Percentiles rank a stretch among this genome's conserved stretches.
These are phyloP conservation scores for Leptomonas pyrrhocoris DNA, from an alignment of 208 protist species.

Conservation along the genomic window DNA sequence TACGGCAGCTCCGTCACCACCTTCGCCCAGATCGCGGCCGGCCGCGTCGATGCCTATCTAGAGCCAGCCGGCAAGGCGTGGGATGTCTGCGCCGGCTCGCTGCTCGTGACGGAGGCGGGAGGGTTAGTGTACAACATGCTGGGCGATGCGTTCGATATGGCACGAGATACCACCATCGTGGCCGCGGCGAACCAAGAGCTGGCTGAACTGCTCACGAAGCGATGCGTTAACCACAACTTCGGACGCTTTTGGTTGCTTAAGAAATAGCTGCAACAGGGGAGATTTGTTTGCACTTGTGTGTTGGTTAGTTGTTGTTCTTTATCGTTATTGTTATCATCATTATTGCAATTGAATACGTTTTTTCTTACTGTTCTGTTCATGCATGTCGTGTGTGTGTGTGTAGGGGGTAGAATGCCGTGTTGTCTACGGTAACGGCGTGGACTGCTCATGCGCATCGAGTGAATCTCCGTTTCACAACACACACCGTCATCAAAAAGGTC, in stretches of 20 bases:
- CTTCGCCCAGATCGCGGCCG: conserved; percentile 61
- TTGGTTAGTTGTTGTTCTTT: too few species aligned
- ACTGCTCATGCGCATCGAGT: too few species aligned
- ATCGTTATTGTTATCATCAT: too few species aligned
- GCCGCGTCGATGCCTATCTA: conserved; percentile 65
- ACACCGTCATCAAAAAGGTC: too few species aligned
- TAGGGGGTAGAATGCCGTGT: too few species aligned
- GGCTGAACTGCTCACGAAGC: conserved; percentile 28
- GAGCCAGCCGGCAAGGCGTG: conserved; percentile 60
- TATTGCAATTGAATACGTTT: too few species aligned
- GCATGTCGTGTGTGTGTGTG: too few species aligned
- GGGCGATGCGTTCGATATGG: conserved; percentile 53
- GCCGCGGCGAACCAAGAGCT: conserved; percentile 48
- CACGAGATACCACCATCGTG: conserved; percentile 54
- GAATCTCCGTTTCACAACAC: too few species aligned
- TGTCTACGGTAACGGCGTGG: too few species aligned
- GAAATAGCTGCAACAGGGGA: background rate
- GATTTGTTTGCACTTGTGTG: too few species aligned
- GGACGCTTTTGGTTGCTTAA: conserved; percentile 46
- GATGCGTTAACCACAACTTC: conserved; percentile 40
- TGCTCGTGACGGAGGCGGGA: conserved; percentile 78
- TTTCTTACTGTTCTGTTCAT: too few species aligned
- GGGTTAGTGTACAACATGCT: conserved; percentile 62
- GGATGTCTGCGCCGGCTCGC: conserved; percentile 63
- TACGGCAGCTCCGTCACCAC: conserved; percentile 52